Percentiles rank a stretch among this genome's conserved stretches.
Evolutionary conservation across 805 yeast species (phyloP).

Genomic region (Candida pseudoglaebosa): DNA sequence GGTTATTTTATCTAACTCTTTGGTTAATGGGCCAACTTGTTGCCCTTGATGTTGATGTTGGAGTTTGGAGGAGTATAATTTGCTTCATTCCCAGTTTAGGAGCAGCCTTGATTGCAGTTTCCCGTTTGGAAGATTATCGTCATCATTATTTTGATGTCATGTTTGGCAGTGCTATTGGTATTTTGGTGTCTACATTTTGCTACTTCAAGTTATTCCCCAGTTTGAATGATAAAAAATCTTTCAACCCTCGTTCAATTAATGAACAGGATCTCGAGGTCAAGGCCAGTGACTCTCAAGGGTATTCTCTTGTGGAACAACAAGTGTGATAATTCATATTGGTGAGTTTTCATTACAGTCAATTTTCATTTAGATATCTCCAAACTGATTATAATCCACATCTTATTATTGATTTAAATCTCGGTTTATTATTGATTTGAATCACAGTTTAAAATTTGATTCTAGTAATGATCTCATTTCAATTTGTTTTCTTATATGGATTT

Average conservation of each 20-base stretch:
- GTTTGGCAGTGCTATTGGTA: slow-evolving; percentile 69
- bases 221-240: slow-evolving; percentile 26
- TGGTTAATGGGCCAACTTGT: slow-evolving; percentile 68
- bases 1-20: slow-evolving; percentile 56
- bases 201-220: slow-evolving; percentile 53
- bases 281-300: slow-evolving; percentile 10
- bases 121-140: slow-evolving; percentile 88
- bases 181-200: slow-evolving; percentile 52
- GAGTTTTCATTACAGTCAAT: too few relatives aligned
- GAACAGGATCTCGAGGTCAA: slow-evolving; percentile 15
- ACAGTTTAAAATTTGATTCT: too few relatives aligned
- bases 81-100: slow-evolving; percentile 55
- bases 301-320: slow-evolving; percentile 2
- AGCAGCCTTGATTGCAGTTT: slow-evolving; percentile 74
- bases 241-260: slow-evolving; percentile 34
- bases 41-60: slow-evolving; percentile 41
- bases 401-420: too few relatives aligned
- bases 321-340: not conserved
- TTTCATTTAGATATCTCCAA: too few relatives aligned
- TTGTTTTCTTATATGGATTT: too few relatives aligned
- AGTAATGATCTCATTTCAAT: too few relatives aligned
- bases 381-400: too few relatives aligned
- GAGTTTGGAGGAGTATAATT: slow-evolving; percentile 61
- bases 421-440: too few relatives aligned
- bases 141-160: slow-evolving; percentile 88